Evolutionary conservation across 805 yeast species (phyloP), one percentile per base, ranked within the genome.

Genomic region (Ogataea haglerorum): DNA sequence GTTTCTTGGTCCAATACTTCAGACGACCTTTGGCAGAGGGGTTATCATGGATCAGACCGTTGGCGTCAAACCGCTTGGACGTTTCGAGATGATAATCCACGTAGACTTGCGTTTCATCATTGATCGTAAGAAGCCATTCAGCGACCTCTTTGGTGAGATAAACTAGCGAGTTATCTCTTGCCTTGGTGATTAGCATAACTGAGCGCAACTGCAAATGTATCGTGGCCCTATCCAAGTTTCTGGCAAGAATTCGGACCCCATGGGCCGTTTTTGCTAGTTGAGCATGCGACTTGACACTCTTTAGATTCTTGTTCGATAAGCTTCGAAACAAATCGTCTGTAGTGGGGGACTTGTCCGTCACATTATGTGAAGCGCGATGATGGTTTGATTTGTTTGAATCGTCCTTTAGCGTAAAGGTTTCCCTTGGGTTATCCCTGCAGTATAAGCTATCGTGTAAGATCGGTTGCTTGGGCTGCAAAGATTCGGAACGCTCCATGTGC

Each of bases 121-220:
- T 59, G 17, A 64, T 49, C 12, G 62, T 49, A 28, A 88, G 58
- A 21, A 88, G 61, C 91, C 93, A 89, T 52, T 79, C 87, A 1
- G 87, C 81, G 49, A 89, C 68, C 53, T 85, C 93, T 42, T 91
- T 70, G 0, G 96, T 85, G 33, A 87, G 65, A 53, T 77, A 80
- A 6, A 85, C 78, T 38, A 89, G 65, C 6, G 88, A 80, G 51
- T 84, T 81, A 58, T 89, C 96, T 40, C 95, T 72, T 1, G 95
- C 93, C 60, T 88, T 88, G n/a, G 96, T 88, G 14, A 89, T 89
- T 10, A 88, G 77, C 78, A 88, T 73, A 14, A 88, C 77, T 13
- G 85, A 78, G 32, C 74, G 73, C 14, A 85, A 80, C 40, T 82
- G 81, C 15, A 88, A 61, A 51, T 80, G 80, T 19, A 88, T 79